Evolutionary conservation across 1,139 yeast genomes (phyloP), one percentile per base, ranked within the genome.

Genomic region (Debaryomyces subglobosus): DNA sequence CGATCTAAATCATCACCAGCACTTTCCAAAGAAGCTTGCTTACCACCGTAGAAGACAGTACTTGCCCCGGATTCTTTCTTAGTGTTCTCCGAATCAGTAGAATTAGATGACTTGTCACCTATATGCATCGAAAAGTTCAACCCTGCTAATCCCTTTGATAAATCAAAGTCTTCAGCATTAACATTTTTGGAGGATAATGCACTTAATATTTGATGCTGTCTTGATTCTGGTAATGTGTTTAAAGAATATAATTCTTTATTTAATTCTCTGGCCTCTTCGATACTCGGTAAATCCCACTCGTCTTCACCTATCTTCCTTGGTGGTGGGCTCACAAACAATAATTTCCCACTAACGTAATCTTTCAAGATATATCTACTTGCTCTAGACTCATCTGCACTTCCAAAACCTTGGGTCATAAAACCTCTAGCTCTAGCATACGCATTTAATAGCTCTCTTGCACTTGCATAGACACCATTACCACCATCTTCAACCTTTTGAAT

Each of bases 381-480:
- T 67, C 99, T 81, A 42, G 96, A 85, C 67, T 92, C 96, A 75
- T 95, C 99, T 4, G 99, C 98, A 56, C 92, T 84, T 62, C 98
- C 98, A 64, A 88, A 90, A 60, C 96, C 96, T 67, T 94, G 97
- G 0, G 97, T 89, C 96, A 91, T 92, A 66, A 84, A 94, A 59
- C 99, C 99, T 69, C 99, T 83, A 1, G 98, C 96, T 70, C 96
- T 81, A 5, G 98, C 99, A 65, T 94, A 95, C 0, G 98, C 96
- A 50, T 85, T 88, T 50, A 95, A 78, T 39, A 95, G 71, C 65
- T 95, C 98, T 61, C 89, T 85, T 0, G 98, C 74, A 3, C 96
- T 89, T 36, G 97, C 97, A 51, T 72, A 74, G 21, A 77, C 67
- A 18, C 96, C 97, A 43, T 84, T 78, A 53, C 97, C 98, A 57